phyloP scores from a whole-genome alignment of 148 eudicot species.

The Simmondsia chinensis region DNA sequence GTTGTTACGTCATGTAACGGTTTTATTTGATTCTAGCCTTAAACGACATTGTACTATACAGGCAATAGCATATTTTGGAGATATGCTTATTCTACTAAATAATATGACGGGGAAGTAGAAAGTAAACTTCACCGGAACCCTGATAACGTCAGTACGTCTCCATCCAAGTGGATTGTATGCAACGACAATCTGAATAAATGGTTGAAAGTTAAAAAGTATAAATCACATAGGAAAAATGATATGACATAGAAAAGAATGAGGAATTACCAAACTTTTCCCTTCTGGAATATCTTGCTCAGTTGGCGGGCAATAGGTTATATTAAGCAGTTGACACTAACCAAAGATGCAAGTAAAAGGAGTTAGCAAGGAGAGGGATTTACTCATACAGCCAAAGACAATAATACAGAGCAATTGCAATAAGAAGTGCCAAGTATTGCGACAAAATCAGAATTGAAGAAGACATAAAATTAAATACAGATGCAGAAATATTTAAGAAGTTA shows the following conservation, averaged over 20 bases:
- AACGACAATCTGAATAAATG: slow-evolving; percentile 56
- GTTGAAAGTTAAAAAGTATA: not conserved
- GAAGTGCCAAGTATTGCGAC: no score
- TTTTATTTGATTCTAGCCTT: no score
- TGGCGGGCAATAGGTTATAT: slow-evolving; percentile 80
- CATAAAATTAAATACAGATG: no score
- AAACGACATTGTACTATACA: no score
- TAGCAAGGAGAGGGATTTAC: no score
- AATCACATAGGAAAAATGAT: no score
- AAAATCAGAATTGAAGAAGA: no score
- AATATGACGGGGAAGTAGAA: not conserved
- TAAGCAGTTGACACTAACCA: slow-evolving; percentile 75
- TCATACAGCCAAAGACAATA: no score
- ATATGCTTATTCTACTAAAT: not conserved
- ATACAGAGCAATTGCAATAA: no score
- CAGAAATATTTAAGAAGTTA: no score
- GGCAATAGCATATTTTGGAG: not conserved
- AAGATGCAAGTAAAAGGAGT: not conserved
- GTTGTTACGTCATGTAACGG: no score
- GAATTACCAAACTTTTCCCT: slow-evolving; percentile 72
- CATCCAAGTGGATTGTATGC: slow-evolving; percentile 91
- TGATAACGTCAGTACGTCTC: slow-evolving; percentile 59
- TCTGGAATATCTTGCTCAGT: slow-evolving; percentile 62
- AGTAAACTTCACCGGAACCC: slow-evolving; percentile 55
- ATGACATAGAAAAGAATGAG: not conserved